Conservation (phyloP, 345 rosid species). For the Hypericum androsaemum region DNA sequence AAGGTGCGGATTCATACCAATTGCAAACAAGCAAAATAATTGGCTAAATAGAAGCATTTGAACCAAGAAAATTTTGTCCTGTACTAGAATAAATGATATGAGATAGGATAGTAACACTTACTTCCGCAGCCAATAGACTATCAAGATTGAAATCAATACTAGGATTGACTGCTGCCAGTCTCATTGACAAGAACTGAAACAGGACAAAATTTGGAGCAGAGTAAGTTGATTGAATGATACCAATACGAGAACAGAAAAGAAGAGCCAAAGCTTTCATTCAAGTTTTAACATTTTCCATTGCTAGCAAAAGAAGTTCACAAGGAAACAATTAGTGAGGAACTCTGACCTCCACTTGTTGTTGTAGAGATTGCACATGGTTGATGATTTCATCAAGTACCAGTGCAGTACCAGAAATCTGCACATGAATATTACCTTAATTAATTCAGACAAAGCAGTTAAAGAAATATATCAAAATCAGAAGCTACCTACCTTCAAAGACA, state of each 20-base stretch:
- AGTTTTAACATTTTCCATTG: background rate
- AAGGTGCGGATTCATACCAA: too few species aligned
- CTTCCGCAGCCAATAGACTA: constrained; percentile 63
- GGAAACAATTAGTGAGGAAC: constrained; percentile 10
- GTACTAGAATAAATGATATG: background rate
- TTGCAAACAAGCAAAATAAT: background rate
- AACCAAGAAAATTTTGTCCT: background rate
- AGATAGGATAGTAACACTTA: constrained; percentile 25
- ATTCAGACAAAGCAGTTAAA: too few species aligned
- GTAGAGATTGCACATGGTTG: constrained; percentile 85
- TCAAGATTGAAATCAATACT: constrained; percentile 72
- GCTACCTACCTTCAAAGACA: too few species aligned
- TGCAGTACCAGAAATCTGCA: constrained; percentile 90
- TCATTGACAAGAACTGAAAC: constrained; percentile 88
- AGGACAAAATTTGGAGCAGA: background rate
- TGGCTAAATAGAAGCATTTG: background rate
- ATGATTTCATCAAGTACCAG: constrained; percentile 91
- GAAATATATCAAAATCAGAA: too few species aligned
- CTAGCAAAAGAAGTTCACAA: background rate
- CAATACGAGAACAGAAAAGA: background rate
- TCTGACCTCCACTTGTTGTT: constrained; percentile 95
- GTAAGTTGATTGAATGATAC: background rate
- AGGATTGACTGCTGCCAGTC: constrained; percentile 85
- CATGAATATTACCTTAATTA: background rate
- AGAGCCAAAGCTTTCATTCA: background rate